A percentile compares a stretch with the other conserved stretches of the same genome.
These are phyloP conservation scores for Massarina eburnea DNA, from an alignment of 2,329 filamentous ascomycete genomes.

Conservation along the genomic window DNA sequence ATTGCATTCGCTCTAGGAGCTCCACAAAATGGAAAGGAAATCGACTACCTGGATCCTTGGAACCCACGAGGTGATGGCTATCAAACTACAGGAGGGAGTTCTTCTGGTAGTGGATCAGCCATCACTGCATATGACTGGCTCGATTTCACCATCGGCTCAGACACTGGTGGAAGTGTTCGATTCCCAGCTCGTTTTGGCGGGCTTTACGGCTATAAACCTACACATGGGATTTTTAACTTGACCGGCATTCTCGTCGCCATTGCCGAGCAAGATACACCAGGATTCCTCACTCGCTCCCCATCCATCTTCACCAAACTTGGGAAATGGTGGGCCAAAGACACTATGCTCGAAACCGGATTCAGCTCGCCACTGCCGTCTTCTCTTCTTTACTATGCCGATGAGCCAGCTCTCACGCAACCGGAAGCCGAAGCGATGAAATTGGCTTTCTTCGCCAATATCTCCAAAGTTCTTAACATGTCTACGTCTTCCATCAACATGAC, in stretches of 20 bases:
- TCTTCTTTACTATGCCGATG: slow-evolving; percentile 8
- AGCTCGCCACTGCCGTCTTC: slow-evolving; percentile 2
- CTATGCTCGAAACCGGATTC: slow-evolving; percentile 2
- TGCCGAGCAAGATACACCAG: slow-evolving; percentile 10
- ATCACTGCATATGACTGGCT: slow-evolving; percentile 12
- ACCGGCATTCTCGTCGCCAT: slow-evolving; percentile 10
- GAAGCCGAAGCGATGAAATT: slow-evolving; percentile 10
- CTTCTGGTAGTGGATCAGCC: slow-evolving; percentile 5
- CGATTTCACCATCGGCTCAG: slow-evolving; percentile 37
- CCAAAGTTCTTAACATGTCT: slow-evolving; percentile 6
- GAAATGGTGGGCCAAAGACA: slow-evolving; percentile 11
- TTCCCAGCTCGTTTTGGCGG: slow-evolving; percentile 8
- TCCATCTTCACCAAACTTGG: slow-evolving; percentile 9
- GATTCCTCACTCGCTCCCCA: slow-evolving; percentile 9
- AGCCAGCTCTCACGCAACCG: slow-evolving; percentile 4
- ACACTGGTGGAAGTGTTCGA: slow-evolving; percentile 5
- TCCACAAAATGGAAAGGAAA: slow-evolving; percentile 14
- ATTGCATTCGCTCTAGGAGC: slow-evolving; percentile 41
- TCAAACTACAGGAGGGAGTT: slow-evolving; percentile 9
- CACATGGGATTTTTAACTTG: slow-evolving; percentile 8
- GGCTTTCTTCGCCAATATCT: slow-evolving; percentile 8
- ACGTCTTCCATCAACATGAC: slow-evolving; percentile 8
- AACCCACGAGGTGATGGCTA: slow-evolving; percentile 30
- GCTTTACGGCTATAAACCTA: slow-evolving; percentile 10
- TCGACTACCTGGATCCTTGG: slow-evolving; percentile 18